Evolutionary conservation across 2,329 filamentous ascomycete genomes (phyloP), one percentile per base, ranked within the genome.

Genomic region (Ceratocystis diversiconidia): DNA sequence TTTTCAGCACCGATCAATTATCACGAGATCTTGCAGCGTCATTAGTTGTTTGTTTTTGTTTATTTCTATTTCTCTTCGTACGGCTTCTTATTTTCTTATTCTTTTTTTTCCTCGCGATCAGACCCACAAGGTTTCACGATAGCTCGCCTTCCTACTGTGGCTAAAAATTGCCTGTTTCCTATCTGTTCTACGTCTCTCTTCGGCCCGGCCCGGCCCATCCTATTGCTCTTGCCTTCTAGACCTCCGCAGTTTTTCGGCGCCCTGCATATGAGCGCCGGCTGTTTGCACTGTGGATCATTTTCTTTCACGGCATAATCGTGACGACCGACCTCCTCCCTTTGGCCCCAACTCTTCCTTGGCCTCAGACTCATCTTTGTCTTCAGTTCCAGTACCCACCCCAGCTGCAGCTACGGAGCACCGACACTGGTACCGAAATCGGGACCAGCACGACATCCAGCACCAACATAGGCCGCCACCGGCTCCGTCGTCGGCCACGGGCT

Each of bases 191-290:
- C 15, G 19, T 25, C 32, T 50, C 63, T 50, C 41, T n/a, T 30
- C 59, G 22, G 28, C 41, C 41, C 59, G 22, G 28, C 41, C 52
- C 22, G 15, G n/a, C 22, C 17, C 44, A 22, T 43, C 57, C 22
- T 41, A 52, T 28, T 25, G 28, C 55, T 36, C 17, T 17, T 44
- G 48, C 30, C 22, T 17, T 46, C 50, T 28, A 63, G 22, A 50
- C 44, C 32, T 41, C 44, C 41, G 65, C 65, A 66, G 65, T 63
- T 63, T n/a, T 36, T 30, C 63, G 66, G 66, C 66, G 66, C 66
- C 66, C 66, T 67, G 66, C 66, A 65, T 67, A 63, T 67, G 66
- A 67, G 66, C 66, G 66, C 63, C 64, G 66, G 12, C 48, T 57
- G 28, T 22, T 32, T 25, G 50, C 48, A 67, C 28, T 22, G 66